Evolutionary conservation across 805 yeast species (phyloP).

Genomic region (Lachancea cidri): DNA sequence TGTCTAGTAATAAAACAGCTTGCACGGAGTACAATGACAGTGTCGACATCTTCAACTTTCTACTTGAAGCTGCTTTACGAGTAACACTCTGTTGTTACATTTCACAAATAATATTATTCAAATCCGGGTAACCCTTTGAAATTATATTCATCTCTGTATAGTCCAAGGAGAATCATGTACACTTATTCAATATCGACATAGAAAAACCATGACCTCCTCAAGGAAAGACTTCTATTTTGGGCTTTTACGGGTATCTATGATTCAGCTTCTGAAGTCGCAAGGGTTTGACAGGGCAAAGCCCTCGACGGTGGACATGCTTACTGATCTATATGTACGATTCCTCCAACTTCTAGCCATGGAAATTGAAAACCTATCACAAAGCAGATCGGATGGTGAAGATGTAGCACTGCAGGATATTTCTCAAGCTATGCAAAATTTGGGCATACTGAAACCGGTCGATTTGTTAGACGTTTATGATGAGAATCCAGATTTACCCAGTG

Average conservation of each 20-base stretch:
- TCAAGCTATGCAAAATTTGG: conserved; percentile 60
- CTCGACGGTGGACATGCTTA: conserved; percentile 62
- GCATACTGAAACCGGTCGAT: conserved; percentile 55
- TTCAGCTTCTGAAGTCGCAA: conserved; percentile 60
- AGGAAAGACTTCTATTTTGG: conserved; percentile 42
- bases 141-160: too few relatives aligned
- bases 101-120: not conserved
- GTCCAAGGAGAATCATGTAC: too few relatives aligned
- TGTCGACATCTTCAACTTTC: conserved; percentile 27
- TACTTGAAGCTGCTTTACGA: not conserved
- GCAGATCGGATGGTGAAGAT: conserved; percentile 42
- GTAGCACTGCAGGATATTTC: conserved; percentile 58
- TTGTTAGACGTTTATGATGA: conserved; percentile 48
- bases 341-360: conserved; percentile 49
- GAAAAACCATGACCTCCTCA: conserved; percentile 16
- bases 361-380: conserved; percentile 45
- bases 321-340: conserved; percentile 69
- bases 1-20: conserved; percentile 76
- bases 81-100: not conserved
- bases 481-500: conserved; percentile 40
- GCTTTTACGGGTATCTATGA: conserved; percentile 43
- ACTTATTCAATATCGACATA: too few relatives aligned
- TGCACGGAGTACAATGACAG: conserved; percentile 75
- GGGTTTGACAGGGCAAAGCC: conserved; percentile 83
- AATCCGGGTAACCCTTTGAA: not conserved